Evolutionary conservation across 345 rosid species (phyloP).

Genomic region (Camelina laxa): DNA sequence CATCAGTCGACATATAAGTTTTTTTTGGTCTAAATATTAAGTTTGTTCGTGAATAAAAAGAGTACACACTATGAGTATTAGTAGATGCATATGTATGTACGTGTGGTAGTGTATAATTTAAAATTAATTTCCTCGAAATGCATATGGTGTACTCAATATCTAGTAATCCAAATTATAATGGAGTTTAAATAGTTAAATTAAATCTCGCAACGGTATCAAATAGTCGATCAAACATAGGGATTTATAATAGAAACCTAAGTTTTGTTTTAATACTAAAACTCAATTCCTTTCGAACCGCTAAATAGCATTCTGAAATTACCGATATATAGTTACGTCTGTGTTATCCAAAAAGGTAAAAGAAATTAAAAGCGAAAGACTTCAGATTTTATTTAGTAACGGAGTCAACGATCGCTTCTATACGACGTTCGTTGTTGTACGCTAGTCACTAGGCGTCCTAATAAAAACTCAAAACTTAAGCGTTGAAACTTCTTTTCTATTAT

Average conservation of each 20-base stretch:
- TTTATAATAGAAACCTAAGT: neutral
- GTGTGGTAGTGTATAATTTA: neutral
- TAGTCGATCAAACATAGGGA: too few species aligned
- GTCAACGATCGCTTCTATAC: constrained; percentile 21
- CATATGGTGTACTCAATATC: neutral
- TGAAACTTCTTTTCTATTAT: constrained; percentile 27
- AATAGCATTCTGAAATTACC: neutral
- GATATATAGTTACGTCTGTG: neutral
- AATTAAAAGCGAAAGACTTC: neutral
- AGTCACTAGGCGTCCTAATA: constrained; percentile 6
- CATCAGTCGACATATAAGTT: neutral
- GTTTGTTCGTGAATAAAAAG: neutral
- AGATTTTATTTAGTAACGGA: neutral
- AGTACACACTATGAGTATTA: neutral
- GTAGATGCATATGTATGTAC: too few species aligned
- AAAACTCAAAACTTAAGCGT: constrained; percentile 30
- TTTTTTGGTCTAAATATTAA: neutral
- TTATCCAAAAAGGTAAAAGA: neutral
- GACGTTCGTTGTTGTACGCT: constrained; percentile 24
- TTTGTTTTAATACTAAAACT: neutral
- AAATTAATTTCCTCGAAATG: neutral
- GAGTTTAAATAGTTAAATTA: neutral
- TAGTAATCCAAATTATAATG: neutral
- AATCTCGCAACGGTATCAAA: neutral
- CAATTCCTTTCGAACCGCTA: neutral